These are phyloP conservation scores for Gynostemma pentaphyllum DNA, from an alignment of 306 rosid genomes.

Conservation along the genomic window DNA sequence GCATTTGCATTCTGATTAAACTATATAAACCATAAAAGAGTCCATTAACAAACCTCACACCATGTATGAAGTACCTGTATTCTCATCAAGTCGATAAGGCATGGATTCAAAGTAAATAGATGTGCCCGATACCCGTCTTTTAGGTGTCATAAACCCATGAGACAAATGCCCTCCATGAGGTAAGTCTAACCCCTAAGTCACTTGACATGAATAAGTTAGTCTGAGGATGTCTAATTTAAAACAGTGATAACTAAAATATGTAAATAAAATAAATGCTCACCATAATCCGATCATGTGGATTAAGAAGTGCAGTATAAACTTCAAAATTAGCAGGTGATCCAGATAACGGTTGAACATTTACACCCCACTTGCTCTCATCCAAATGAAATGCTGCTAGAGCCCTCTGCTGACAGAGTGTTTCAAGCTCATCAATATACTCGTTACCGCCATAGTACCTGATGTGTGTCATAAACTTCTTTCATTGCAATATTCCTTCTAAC, in stretches of 20 bases:
- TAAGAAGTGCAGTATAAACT: slow-evolving; percentile 86
- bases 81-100: slow-evolving; percentile 90
- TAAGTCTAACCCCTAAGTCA: slow-evolving; percentile 79
- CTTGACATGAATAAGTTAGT: neutral
- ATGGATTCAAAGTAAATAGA: slow-evolving; percentile 94
- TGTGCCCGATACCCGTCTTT: slow-evolving; percentile 85
- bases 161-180: slow-evolving; percentile 99
- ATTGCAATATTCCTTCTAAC: neutral
- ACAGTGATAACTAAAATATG: neutral
- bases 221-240: neutral
- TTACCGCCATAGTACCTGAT: slow-evolving; percentile 93
- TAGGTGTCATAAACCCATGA: slow-evolving; percentile 96
- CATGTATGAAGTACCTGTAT: slow-evolving; percentile 43
- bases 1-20: neutral
- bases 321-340: slow-evolving; percentile 98
- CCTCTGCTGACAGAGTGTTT: slow-evolving; percentile 75
- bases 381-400: slow-evolving; percentile 76
- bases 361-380: slow-evolving; percentile 78
- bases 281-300: slow-evolving; percentile 93
- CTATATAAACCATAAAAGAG: neutral
- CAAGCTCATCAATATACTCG: slow-evolving; percentile 88
- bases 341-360: slow-evolving; percentile 88
- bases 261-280: slow-evolving; percentile 21
- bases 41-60: neutral
- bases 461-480: neutral